phyloP scores from a whole-genome alignment of 805 yeast species.

The Saccharomycopsis sp. region DNA sequence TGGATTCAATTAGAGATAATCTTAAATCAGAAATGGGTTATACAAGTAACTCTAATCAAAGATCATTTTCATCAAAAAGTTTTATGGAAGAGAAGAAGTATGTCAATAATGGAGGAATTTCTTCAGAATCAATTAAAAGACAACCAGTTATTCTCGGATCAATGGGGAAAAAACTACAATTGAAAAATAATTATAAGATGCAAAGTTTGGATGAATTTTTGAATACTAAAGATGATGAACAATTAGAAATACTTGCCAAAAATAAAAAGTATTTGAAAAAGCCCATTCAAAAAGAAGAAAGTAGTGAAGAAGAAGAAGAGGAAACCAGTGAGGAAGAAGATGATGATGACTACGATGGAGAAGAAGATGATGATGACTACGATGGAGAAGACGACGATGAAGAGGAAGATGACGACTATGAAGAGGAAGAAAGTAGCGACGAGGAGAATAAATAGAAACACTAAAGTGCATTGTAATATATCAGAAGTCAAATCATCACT shows the following conservation, averaged over 20 bases:
- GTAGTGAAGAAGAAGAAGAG: conserved; percentile 2
- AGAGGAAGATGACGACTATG: conserved; percentile 1
- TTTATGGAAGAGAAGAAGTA: no score
- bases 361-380: background rate
- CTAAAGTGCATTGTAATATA: no score
- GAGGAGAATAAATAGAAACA: background rate
- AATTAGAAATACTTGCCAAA: background rate
- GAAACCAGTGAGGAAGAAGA: conserved; percentile 1
- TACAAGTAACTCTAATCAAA: no score
- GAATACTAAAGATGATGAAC: conserved; percentile 5
- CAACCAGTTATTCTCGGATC: no score
- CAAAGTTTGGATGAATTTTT: conserved; percentile 16
- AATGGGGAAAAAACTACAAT: background rate
- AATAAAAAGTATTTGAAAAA: conserved; percentile 2
- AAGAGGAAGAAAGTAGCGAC: conserved; percentile 1
- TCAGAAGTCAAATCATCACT: no score
- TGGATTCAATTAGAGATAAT: conserved; percentile 6
- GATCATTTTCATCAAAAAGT: no score
- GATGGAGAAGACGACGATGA: conserved; percentile 6
- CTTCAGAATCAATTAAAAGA: no score
- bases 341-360: conserved; percentile 1
- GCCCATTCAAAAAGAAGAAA: background rate
- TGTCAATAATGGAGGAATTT: no score
- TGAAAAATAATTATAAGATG: conserved; percentile 6
- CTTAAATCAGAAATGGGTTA: background rate